phyloP scores from a whole-genome alignment of 106 monocot species.

The Dendrobium chrysotoxum region DNA sequence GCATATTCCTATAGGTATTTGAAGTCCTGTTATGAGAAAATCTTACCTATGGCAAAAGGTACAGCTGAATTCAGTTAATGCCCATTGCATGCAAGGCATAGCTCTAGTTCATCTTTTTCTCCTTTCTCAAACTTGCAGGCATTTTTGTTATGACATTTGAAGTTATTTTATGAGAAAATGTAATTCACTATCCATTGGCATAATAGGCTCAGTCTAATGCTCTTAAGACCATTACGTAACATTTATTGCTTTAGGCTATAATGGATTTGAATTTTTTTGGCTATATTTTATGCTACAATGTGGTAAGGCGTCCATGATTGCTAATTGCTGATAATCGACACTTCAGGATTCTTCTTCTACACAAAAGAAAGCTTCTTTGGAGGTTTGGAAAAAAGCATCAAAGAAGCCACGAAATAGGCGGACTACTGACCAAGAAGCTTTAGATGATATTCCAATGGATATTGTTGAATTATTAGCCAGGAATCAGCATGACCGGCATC shows the following conservation, averaged over 20 bases:
- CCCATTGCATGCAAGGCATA: neutral
- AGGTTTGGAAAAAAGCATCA: conserved; percentile 12
- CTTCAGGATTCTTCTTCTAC: conserved; percentile 24
- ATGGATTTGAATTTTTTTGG: neutral
- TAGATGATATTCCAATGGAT: conserved; percentile 83
- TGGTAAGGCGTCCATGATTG: too few species aligned
- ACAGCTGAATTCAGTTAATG: neutral
- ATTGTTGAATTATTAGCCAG: conserved; percentile 85
- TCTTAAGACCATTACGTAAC: neutral
- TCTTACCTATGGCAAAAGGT: neutral
- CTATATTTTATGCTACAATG: neutral
- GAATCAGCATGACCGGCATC: conserved; percentile 55
- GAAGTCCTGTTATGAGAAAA: neutral
- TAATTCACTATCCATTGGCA: neutral
- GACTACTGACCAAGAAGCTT: conserved; percentile 13
- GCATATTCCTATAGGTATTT: neutral
- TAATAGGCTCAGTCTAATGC: neutral
- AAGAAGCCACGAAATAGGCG: conserved; percentile 15
- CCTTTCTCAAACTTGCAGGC: neutral
- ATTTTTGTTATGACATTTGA: neutral
- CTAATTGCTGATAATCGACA: neutral
- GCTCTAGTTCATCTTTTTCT: neutral
- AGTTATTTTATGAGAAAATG: neutral
- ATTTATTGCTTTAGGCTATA: neutral
- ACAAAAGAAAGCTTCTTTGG: neutral